Conservation (phyloP, 208 protist species). For the Perkinsela sp. region DNA sequence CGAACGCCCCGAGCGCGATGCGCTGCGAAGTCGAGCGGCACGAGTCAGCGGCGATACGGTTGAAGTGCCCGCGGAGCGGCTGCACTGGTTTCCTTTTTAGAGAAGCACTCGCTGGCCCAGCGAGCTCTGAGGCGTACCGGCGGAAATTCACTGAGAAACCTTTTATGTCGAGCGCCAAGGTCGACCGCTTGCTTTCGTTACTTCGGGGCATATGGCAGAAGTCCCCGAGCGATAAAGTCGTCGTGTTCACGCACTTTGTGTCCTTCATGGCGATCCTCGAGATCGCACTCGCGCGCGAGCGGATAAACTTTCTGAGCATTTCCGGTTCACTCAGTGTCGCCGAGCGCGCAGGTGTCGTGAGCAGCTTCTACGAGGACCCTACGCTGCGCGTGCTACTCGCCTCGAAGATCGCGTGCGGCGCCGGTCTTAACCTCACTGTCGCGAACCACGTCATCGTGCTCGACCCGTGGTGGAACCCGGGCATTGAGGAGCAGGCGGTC, state of each 20-base stretch:
- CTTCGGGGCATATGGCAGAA: conserved; percentile 7
- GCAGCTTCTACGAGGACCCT: conserved; percentile 7
- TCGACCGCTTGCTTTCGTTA: conserved; percentile 13
- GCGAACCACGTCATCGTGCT: conserved; percentile 69
- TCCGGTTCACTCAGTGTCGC: conserved; percentile 11
- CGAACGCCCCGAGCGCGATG: neutral
- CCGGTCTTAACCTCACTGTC: conserved; percentile 70
- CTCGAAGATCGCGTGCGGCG: conserved; percentile 49
- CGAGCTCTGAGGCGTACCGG: neutral
- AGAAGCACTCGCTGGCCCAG: conserved; percentile 7
- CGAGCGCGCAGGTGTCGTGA: conserved; percentile 26
- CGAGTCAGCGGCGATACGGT: neutral
- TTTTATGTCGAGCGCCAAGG: conserved; percentile 26
- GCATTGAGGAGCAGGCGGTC: conserved; percentile 57
- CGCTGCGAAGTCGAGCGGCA: conserved; percentile 2
- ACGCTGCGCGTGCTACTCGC: conserved; percentile 45
- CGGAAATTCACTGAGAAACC: neutral
- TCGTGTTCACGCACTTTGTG: conserved; percentile 78
- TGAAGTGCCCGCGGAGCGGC: conserved; percentile 4
- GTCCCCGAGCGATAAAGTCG: conserved; percentile 25
- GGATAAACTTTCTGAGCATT: conserved; percentile 12
- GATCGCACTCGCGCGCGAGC: conserved; percentile 12
- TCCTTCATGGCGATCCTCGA: conserved; percentile 65
- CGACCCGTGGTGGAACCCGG: conserved; percentile 68
- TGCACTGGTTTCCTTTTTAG: conserved; percentile 8